Conservation (phyloP, 129 eudicot genomes). For the Silybum marianum region DNA sequence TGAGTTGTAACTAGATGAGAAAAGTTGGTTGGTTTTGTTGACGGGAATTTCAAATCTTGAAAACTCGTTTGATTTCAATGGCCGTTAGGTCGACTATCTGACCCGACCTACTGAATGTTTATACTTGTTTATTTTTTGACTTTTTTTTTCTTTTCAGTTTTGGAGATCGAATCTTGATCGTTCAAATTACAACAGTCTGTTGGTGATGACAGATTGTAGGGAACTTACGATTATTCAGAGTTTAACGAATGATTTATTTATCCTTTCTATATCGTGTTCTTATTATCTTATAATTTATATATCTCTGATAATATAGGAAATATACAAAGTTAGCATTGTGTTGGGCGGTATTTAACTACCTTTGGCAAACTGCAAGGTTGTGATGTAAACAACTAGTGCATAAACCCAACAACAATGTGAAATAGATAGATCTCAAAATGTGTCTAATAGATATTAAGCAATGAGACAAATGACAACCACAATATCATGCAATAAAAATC, state of each 20-base stretch:
- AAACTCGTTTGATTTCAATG: background rate
- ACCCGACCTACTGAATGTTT: background rate
- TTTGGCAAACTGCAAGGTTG: background rate
- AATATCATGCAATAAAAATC: background rate
- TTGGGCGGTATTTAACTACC: background rate
- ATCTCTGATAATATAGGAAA: too few species aligned
- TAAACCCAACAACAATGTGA: background rate
- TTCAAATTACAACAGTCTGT: background rate
- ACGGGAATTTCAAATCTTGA: background rate
- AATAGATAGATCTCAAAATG: background rate
- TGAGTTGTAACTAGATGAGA: background rate
- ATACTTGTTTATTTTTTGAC: background rate
- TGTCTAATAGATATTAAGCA: background rate
- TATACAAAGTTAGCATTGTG: background rate
- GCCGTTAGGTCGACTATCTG: background rate
- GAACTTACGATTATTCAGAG: background rate
- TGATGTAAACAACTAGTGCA: background rate
- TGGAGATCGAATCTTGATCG: background rate
- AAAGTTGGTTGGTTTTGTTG: background rate
- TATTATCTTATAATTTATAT: too few species aligned
- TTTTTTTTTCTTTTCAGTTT: background rate
- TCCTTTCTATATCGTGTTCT: background rate
- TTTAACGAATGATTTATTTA: too few species aligned
- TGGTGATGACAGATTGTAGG: background rate
- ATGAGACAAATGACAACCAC: background rate